These are phyloP conservation scores for Blastobotrys illinoisensis DNA, from an alignment of 1,139 yeast species.

Conservation along the genomic window DNA sequence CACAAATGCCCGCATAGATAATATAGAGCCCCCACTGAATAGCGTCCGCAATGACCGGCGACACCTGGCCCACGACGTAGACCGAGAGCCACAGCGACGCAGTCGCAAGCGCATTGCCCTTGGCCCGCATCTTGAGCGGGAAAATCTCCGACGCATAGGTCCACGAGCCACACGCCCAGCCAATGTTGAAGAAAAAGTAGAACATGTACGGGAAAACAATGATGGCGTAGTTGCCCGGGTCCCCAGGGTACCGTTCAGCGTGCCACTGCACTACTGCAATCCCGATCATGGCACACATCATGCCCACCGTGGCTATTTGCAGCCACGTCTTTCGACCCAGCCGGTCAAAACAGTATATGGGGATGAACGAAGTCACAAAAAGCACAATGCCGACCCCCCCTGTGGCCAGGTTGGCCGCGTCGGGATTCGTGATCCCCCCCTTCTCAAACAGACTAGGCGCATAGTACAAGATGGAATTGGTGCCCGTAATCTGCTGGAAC, in stretches of 20 bases:
- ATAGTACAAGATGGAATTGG: constrained; percentile 57
- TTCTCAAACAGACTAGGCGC: constrained; percentile 57
- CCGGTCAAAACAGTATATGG: constrained; percentile 44
- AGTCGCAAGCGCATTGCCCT: constrained; percentile 65
- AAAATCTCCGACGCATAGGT: constrained; percentile 66
- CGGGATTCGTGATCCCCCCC: constrained; percentile 43
- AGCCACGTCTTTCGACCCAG: constrained; percentile 60
- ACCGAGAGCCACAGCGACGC: constrained; percentile 73
- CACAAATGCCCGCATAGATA: constrained; percentile 12
- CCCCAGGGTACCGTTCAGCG: constrained; percentile 11
- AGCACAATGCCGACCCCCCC: constrained; percentile 23
- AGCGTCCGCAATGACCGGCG: constrained; percentile 59
- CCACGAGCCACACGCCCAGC: constrained; percentile 82
- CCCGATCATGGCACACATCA: constrained; percentile 11
- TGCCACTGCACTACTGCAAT: constrained; percentile 17
- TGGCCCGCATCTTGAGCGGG: constrained; percentile 64
- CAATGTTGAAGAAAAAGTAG: constrained; percentile 64
- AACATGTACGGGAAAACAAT: constrained; percentile 65
- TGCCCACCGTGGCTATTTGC: constrained; percentile 37
- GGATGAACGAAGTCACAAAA: constrained; percentile 20
- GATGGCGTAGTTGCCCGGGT: constrained; percentile 43
- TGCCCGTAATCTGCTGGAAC: constrained; percentile 66
- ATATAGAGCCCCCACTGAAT: constrained; percentile 51
- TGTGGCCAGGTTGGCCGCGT: constrained; percentile 21
- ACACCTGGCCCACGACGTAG: constrained; percentile 65